These are phyloP conservation scores for Euphorbia schlechtendalii DNA, from an alignment of 441 rosid species.

Conservation along the genomic window DNA sequence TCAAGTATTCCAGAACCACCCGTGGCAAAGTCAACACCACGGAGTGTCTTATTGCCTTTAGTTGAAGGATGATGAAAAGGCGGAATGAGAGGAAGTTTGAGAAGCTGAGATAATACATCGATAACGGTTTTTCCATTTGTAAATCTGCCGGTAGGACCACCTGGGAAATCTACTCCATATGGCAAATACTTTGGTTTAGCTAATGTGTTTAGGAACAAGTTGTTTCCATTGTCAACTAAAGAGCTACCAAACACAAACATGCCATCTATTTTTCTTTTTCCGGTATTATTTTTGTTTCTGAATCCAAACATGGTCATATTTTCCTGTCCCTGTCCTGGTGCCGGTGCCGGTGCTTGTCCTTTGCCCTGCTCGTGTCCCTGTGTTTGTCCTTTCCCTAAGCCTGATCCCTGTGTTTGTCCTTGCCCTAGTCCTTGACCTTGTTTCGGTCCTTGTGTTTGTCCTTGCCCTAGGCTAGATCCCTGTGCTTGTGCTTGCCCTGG, in stretches of 20 bases:
- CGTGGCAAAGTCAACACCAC: constrained; percentile 54
- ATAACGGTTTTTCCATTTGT: constrained; percentile 51
- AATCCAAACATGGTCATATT: too few species aligned
- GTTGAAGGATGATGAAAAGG: constrained; percentile 38
- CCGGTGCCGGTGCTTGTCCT: too few species aligned
- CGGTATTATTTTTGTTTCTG: too few species aligned
- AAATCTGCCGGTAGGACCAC: constrained; percentile 50
- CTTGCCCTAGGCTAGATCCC: too few species aligned
- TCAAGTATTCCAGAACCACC: constrained; percentile 52
- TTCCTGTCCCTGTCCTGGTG: too few species aligned
- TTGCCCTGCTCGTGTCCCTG: too few species aligned
- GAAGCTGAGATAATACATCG: constrained; percentile 36
- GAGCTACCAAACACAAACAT: constrained; percentile 62
- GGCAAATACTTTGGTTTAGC: constrained; percentile 43
- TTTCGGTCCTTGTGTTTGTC: too few species aligned
- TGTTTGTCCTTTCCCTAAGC: too few species aligned
- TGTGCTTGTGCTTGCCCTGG: too few species aligned
- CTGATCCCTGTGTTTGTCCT: too few species aligned
- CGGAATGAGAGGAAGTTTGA: constrained; percentile 39
- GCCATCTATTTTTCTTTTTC: constrained; percentile 21
- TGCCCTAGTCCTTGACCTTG: too few species aligned
- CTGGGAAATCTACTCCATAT: constrained; percentile 48
- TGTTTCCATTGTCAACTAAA: constrained; percentile 22
- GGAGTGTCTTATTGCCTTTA: constrained; percentile 22
- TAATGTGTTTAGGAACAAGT: constrained; percentile 27